Evolutionary conservation across 345 rosid genomes (phyloP), one percentile per base, ranked within the genome.

Genomic region (Microthlaspi erraticum): DNA sequence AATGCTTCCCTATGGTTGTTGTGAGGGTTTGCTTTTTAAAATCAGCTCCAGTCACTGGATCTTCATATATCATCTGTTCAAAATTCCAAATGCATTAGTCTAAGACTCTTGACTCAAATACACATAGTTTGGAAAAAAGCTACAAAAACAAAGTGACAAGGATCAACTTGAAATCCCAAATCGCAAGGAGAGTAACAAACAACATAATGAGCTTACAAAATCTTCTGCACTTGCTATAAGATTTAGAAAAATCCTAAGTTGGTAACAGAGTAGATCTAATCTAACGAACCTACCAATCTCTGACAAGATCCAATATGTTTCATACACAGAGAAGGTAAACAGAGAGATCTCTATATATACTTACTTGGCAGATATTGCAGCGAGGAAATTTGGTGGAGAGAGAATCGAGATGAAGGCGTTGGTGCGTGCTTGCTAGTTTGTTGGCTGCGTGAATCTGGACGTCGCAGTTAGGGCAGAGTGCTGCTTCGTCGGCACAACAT

Each of bases 401-500:
- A 70, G 84, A 83, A 10, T 87, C 78, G 52, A 93, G 97, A 43
- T 87, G 97, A 26, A 93, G 92, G 71, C 98, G 81, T 81, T 93
- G 98, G 66, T 93, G 98, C 79, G 91, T 93, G 83, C 94, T 93
- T 0, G 97, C 97, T 18, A 93, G 91, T 80, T 89, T 91, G 66
- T 93, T 93, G 6, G 98, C 98, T 0, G 96, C 97, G 66, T 93
- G 98, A 9, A 93, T 89, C 80, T 91, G 94, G 7, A 91, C 38
- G 68, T 93, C 97, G 11, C 98, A 93, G 68, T 78, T 80, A 4
- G 86, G 78, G 12, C 98, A 93, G 14, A 93, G 81, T 12, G 98
- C 98, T 0, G 97, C 98, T 78, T 93, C 98, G 26, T 93, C 98
- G 11, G 97, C 98, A n/a, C 98, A 93, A 62, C 98, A 93, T n/a